phyloP scores from a whole-genome alignment of 73 alveolate genomes.

The Paramecium tetraurelia region DNA sequence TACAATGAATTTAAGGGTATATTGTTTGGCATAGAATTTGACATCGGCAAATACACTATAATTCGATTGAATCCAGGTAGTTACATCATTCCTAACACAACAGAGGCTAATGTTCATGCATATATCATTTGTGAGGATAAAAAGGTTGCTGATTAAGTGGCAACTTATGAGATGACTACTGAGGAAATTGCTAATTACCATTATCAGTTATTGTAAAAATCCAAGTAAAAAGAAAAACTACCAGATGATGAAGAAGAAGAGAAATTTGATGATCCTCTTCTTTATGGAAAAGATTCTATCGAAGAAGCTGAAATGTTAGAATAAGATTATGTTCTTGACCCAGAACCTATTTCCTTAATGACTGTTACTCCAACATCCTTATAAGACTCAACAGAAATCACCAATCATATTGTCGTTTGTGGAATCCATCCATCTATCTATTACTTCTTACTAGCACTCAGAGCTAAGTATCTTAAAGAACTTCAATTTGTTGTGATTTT shows the following conservation, averaged over 20 bases:
- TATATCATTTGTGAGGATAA: constrained; percentile 94
- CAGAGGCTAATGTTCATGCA: constrained; percentile 78
- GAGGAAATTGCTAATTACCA: constrained; percentile 54
- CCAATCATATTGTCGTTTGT: constrained; percentile 93
- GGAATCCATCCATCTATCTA: constrained; percentile 95
- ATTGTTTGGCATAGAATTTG: constrained; percentile 93
- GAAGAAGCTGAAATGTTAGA: constrained; percentile 73
- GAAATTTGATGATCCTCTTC: constrained; percentile 53
- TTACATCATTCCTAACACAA: constrained; percentile 77
- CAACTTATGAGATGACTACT: constrained; percentile 73
- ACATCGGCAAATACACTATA: constrained; percentile 78
- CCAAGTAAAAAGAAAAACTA: constrained; percentile 46
- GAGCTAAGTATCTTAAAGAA: constrained; percentile 91
- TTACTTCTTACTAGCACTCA: constrained; percentile 87
- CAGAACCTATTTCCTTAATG: constrained; percentile 69
- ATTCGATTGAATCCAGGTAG: constrained; percentile 92
- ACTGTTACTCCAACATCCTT: constrained; percentile 69
- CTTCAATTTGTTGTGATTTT: constrained; percentile 86
- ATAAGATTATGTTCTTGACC: constrained; percentile 71
- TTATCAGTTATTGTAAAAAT: constrained; percentile 4
- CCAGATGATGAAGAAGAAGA: constrained; percentile 44
- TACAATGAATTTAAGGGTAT: constrained; percentile 88
- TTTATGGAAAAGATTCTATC: constrained; percentile 67
- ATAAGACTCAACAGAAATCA: constrained; percentile 74
- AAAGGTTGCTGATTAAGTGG: constrained; percentile 87